A percentile compares a stretch with the other conserved stretches of the same genome.
phyloP scores from a whole-genome alignment of 202 grass and related monocot genomes.

The Eragrostis tef region DNA sequence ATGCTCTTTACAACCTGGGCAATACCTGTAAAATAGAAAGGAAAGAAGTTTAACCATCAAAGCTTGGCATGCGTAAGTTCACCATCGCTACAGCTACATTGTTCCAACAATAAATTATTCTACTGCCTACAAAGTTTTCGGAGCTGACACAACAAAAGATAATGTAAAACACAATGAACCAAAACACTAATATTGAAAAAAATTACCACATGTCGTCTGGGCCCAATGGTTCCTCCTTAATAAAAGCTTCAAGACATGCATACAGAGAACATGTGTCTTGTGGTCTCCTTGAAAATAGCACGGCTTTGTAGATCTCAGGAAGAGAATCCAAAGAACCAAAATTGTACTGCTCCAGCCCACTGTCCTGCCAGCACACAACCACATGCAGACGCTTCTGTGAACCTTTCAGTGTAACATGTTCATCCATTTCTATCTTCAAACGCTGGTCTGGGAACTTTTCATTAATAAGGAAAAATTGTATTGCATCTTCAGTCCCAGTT shows the following conservation, averaged over 20 bases:
- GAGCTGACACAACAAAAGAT: neutral
- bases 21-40: slow-evolving; percentile 67
- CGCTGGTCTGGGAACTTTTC: slow-evolving; percentile 56
- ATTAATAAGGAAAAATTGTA: slow-evolving; percentile 71
- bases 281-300: slow-evolving; percentile 62
- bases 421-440: slow-evolving; percentile 69
- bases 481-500: slow-evolving; percentile 44
- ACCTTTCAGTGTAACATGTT: slow-evolving; percentile 51
- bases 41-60: slow-evolving; percentile 14
- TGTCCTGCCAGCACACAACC: slow-evolving; percentile 74
- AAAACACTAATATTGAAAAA: slow-evolving; percentile 4
- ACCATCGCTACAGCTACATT: neutral
- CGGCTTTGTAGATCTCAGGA: slow-evolving; percentile 75
- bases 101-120: neutral
- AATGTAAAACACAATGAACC: neutral
- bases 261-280: slow-evolving; percentile 83
- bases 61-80: neutral
- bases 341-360: slow-evolving; percentile 64
- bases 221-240: slow-evolving; percentile 86
- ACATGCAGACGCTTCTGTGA: slow-evolving; percentile 64
- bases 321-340: slow-evolving; percentile 64
- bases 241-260: slow-evolving; percentile 90
- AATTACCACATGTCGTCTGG: slow-evolving; percentile 93
- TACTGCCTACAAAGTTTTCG: neutral
- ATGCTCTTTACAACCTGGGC: slow-evolving; percentile 84